A percentile compares a stretch with the other conserved stretches of the same genome.
These are phyloP conservation scores for Ceratocystis lukuohia DNA, from an alignment of 2,329 filamentous ascomycete species.

Conservation along the genomic window DNA sequence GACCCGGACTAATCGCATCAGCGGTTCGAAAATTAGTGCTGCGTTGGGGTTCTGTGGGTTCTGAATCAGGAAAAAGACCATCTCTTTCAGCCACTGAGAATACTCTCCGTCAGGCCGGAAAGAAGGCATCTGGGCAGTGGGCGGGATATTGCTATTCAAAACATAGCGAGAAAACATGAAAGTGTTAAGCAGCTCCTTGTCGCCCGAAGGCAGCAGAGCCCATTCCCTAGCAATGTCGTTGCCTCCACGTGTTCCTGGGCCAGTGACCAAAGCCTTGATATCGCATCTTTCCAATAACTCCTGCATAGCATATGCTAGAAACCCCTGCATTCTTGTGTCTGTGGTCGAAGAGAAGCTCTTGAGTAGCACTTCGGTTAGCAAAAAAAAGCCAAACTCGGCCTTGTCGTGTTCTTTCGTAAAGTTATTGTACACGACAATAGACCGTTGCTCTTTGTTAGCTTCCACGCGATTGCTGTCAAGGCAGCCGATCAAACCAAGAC, in stretches of 20 bases:
- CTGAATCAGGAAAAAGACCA: constrained; percentile 71
- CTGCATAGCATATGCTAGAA: constrained; percentile 90
- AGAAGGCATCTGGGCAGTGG: constrained; percentile 38
- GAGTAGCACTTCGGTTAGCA: constrained; percentile 77
- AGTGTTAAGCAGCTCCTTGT: constrained; percentile 71
- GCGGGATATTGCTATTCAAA: constrained; percentile 48
- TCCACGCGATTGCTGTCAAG: constrained; percentile 86
- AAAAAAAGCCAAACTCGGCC: constrained; percentile 70
- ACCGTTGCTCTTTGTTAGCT: constrained; percentile 58
- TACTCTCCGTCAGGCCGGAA: constrained; percentile 33
- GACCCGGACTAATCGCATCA: constrained; percentile 69
- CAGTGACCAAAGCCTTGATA: constrained; percentile 42
- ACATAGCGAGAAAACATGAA: constrained; percentile 76
- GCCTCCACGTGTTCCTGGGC: constrained; percentile 32
- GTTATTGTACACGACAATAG: constrained; percentile 79
- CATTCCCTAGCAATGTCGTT: constrained; percentile 59
- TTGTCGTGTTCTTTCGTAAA: constrained; percentile 67
- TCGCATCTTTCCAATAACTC: constrained; percentile 68
- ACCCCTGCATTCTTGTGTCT: constrained; percentile 77
- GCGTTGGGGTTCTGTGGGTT: constrained; percentile 63
- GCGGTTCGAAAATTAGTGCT: constrained; percentile 63
- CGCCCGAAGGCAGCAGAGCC: constrained; percentile 60
- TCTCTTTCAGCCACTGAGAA: constrained; percentile 64
- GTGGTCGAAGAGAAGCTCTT: constrained; percentile 84
- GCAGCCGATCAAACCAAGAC: constrained; percentile 78